Evolutionary conservation across 148 eudicot genomes (phyloP).

Genomic region (Gaultheria prostrata): DNA sequence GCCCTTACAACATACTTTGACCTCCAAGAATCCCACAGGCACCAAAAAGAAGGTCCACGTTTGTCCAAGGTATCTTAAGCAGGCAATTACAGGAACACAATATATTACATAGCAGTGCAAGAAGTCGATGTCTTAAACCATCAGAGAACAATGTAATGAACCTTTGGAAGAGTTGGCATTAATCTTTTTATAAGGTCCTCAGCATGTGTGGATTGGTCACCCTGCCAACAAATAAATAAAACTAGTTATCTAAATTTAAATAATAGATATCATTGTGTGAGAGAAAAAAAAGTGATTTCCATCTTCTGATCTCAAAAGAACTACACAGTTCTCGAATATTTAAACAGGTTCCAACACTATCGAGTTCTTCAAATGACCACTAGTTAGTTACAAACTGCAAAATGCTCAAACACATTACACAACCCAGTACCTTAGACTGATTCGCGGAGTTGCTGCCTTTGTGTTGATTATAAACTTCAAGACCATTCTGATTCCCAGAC

Average conservation of each 20-base stretch:
- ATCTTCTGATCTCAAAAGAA: not conserved
- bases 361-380: not conserved
- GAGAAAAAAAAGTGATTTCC: not conserved
- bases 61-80: not conserved
- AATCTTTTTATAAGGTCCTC: slow-evolving; percentile 1
- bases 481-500: not conserved
- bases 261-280: not conserved
- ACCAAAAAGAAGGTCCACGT: not conserved
- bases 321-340: not conserved
- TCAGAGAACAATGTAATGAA: not conserved
- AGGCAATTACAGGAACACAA: not conserved
- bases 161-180: not conserved
- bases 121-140: not conserved
- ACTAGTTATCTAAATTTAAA: not conserved
- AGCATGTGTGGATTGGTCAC: not conserved
- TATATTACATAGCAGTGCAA: not conserved
- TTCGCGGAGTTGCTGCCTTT: not conserved
- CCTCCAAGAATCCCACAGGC: not conserved
- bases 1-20: not conserved
- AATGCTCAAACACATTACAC: not conserved
- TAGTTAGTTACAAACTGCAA: not conserved
- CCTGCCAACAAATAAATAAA: slow-evolving; percentile 2
- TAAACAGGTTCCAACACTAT: not conserved
- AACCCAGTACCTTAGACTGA: not conserved
- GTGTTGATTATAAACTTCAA: slow-evolving; percentile 4